phyloP scores from a whole-genome alignment of 371 early-diverging fungal genomes.

The Polyrhizophydium stewartii region DNA sequence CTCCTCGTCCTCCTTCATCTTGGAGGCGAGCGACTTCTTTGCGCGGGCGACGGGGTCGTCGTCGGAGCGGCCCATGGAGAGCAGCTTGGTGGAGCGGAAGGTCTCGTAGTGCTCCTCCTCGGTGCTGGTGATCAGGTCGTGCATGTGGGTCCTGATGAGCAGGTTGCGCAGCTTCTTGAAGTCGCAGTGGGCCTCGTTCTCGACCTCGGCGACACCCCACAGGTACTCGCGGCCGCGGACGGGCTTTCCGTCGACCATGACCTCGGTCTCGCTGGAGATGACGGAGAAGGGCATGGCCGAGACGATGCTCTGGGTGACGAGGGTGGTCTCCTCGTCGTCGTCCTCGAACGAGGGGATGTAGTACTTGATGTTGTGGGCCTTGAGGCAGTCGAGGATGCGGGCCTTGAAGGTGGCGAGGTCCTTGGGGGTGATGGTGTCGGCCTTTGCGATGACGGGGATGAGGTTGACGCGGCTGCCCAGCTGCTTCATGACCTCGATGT shows the following conservation, averaged over 20 bases:
- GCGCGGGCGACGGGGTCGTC: conserved; percentile 70
- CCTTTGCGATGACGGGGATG: conserved; percentile 92
- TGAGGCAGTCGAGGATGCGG: conserved; percentile 74
- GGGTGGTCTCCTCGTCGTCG: conserved; percentile 78
- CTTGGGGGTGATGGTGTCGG: conserved; percentile 83
- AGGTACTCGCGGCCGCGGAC: conserved; percentile 89
- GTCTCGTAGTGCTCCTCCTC: conserved; percentile 92
- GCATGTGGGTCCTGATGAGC: conserved; percentile 89
- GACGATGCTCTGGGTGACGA: conserved; percentile 78
- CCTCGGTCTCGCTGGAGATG: conserved; percentile 88
- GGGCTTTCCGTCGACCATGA: conserved; percentile 66
- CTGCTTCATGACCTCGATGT: conserved; percentile 85
- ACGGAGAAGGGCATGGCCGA: conserved; percentile 92
- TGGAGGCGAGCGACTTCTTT: conserved; percentile 66
- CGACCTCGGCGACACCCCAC: conserved; percentile 94
- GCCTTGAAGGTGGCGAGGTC: conserved; percentile 77
- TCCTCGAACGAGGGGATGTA: conserved; percentile 84
- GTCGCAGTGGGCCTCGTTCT: conserved; percentile 88
- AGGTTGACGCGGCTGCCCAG: conserved; percentile 80
- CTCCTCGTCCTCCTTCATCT: conserved; percentile 94
- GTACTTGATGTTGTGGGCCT: conserved; percentile 72
- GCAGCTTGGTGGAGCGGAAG: conserved; percentile 80
- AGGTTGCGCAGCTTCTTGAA: conserved; percentile 91
- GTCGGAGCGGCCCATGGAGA: conserved; percentile 42
- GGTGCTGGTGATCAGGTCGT: conserved; percentile 85